A percentile compares a stretch with the other conserved stretches of the same genome.
phyloP scores from a whole-genome alignment of 495 filamentous ascomycete genomes.

The Daldinia loculata region DNA sequence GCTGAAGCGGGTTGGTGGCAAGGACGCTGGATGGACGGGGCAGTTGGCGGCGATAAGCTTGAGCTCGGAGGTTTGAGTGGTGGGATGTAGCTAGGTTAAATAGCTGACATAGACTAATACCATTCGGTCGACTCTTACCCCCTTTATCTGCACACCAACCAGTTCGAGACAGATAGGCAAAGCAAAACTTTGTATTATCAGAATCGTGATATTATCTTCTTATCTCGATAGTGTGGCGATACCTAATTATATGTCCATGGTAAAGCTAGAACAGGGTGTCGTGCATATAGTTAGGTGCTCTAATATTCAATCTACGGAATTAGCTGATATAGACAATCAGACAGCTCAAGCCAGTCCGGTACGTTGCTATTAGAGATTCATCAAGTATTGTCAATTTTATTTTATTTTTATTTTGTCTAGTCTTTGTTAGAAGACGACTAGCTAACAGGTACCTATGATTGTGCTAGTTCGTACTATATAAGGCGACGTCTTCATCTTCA shows the following conservation, averaged over 20 bases:
- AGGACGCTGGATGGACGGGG: constrained; percentile 36
- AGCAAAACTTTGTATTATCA: too few species aligned
- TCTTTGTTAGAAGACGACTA: background rate
- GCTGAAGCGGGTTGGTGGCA: constrained; percentile 52
- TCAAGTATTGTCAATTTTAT: background rate
- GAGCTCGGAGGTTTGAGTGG: constrained; percentile 37
- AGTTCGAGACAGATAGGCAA: too few species aligned
- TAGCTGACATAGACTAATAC: background rate
- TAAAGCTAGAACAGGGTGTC: too few species aligned
- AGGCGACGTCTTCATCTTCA: background rate
- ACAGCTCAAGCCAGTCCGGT: background rate
- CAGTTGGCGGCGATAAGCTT: constrained; percentile 41
- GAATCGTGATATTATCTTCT: background rate
- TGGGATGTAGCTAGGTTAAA: background rate
- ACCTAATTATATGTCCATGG: too few species aligned
- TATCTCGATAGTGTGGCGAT: background rate
- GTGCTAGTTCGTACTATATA: background rate
- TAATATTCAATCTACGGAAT: background rate
- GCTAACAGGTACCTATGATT: background rate
- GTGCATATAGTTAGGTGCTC: background rate
- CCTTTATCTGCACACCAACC: background rate
- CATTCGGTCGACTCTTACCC: background rate
- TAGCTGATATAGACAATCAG: background rate
- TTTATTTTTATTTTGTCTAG: background rate
- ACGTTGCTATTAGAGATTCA: background rate